A percentile compares a stretch with the other conserved stretches of the same genome.
Conservation (phyloP, 371 early-diverging fungal species). For the Lichtheimia corymbifera region DNA sequence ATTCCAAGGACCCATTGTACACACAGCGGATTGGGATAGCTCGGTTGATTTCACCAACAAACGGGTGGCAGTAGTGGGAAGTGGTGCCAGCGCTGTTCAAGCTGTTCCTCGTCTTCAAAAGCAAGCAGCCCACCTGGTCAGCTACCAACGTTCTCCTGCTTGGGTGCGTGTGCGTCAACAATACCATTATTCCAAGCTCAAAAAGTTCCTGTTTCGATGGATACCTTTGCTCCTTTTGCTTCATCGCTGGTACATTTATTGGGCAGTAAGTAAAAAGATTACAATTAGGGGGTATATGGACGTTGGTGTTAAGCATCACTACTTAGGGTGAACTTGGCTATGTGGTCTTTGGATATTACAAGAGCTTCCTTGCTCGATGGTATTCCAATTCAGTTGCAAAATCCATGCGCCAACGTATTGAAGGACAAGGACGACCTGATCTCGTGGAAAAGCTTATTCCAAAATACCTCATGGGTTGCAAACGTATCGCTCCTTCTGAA, state of each 20-base stretch:
- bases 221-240: slow-evolving; percentile 23
- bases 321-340: slow-evolving; percentile 15
- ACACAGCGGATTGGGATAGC: slow-evolving; percentile 53
- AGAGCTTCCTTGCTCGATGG: background rate
- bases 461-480: slow-evolving; percentile 25
- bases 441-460: slow-evolving; percentile 11
- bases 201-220: slow-evolving; percentile 17
- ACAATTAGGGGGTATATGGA: background rate
- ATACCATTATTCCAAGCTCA: slow-evolving; percentile 7
- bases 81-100: slow-evolving; percentile 60
- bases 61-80: slow-evolving; percentile 54
- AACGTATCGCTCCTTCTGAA: slow-evolving; percentile 53
- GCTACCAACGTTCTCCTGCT: slow-evolving; percentile 60
- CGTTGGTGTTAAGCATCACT: background rate
- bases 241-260: slow-evolving; percentile 19
- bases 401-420: background rate
- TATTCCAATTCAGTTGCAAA: background rate
- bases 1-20: slow-evolving; percentile 48
- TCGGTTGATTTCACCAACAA: slow-evolving; percentile 46
- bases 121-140: slow-evolving; percentile 40
- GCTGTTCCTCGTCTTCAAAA: slow-evolving; percentile 49
- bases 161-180: slow-evolving; percentile 37
- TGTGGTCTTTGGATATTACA: slow-evolving; percentile 15
- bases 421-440: slow-evolving; percentile 11
- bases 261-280: slow-evolving; percentile 16